Percentiles rank a stretch among this genome's conserved stretches.
Evolutionary conservation across 192 early-diverging fungal genomes (phyloP).

Genomic region (Oehlia diaphana): DNA sequence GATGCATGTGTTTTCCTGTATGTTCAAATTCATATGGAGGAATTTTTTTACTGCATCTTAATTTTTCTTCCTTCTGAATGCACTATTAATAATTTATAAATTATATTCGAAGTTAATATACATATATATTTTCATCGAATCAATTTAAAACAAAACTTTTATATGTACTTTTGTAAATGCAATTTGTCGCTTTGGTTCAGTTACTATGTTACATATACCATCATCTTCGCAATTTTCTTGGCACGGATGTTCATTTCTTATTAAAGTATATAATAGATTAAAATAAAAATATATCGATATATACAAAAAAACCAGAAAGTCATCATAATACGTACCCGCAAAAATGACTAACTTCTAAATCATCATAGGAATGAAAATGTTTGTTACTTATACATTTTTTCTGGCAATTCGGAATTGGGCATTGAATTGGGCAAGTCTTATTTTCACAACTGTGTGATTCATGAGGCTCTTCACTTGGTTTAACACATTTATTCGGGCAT

Average conservation of each 20-base stretch:
- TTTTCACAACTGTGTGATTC: constrained; percentile 16
- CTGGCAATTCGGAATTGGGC: constrained; percentile 2
- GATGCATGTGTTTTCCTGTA: too few relatives aligned
- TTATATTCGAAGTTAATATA: too few relatives aligned
- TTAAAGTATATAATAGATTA: too few relatives aligned
- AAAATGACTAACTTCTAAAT: constrained; percentile 1
- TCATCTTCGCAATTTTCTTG: neutral
- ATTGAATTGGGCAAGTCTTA: constrained; percentile 20
- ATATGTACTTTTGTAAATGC: too few relatives aligned
- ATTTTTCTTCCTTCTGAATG: too few relatives aligned
- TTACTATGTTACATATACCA: constrained; percentile 27
- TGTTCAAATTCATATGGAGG: too few relatives aligned
- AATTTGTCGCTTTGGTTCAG: neutral
- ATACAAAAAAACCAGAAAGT: too few relatives aligned
- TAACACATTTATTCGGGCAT: constrained; percentile 23
- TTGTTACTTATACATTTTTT: constrained; percentile 4
- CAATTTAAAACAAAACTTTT: too few relatives aligned
- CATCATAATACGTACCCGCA: constrained; percentile 15
- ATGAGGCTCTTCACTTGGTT: constrained; percentile 19
- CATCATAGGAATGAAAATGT: constrained; percentile 18
- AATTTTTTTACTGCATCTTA: too few relatives aligned
- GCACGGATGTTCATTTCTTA: constrained; percentile 28
- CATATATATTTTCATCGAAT: too few relatives aligned
- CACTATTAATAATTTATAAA: too few relatives aligned
- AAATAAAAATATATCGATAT: too few relatives aligned